Conservation (phyloP, 495 filamentous ascomycete species). For the Eremomyces bilateralis region DNA sequence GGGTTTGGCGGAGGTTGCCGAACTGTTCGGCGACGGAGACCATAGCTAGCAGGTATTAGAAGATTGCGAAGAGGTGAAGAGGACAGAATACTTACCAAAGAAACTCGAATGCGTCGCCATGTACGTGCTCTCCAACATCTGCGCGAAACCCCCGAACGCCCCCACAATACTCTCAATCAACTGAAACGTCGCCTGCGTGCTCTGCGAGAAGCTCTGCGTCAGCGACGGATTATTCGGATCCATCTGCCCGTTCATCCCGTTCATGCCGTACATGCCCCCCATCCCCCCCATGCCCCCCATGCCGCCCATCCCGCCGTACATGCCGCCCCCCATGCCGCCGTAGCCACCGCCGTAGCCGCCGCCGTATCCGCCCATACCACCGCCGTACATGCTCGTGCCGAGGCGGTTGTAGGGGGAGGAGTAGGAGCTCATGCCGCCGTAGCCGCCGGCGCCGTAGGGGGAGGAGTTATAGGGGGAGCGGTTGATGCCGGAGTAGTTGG, state of each 20-base stretch:
- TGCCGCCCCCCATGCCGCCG: constrained; percentile 21
- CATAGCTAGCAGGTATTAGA: constrained; percentile 88
- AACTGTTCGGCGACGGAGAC: constrained; percentile 96
- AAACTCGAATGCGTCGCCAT: constrained; percentile 99
- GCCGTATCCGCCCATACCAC: constrained; percentile 33
- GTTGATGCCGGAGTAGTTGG: constrained; percentile 59
- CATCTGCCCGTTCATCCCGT: constrained; percentile 27
- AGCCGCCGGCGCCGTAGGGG: constrained; percentile 24
- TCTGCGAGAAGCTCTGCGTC: constrained; percentile 73
- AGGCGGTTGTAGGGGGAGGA: constrained; percentile 38
- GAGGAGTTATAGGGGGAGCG: constrained; percentile 13
- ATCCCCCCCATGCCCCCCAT: constrained; percentile 25
- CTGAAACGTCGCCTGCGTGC: constrained; percentile 94
- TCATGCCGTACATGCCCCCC: constrained; percentile 2
- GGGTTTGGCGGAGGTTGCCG: constrained; percentile 74
- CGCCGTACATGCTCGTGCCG: constrained; percentile 23
- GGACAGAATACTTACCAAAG: constrained; percentile 53
- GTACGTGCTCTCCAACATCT: constrained; percentile 98
- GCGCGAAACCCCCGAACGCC: constrained; percentile 93
- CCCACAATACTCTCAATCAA: constrained; percentile 97
- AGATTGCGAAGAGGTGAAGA: constrained; percentile 7
- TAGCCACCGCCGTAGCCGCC: constrained; percentile 23
- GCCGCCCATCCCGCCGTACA: constrained; percentile 36
- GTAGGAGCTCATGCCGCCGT: constrained; percentile 26
- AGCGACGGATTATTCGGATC: constrained; percentile 86